These are phyloP conservation scores for Urochloa ruziziensis DNA, from an alignment of 176 grass and related monocot species.

Conservation along the genomic window DNA sequence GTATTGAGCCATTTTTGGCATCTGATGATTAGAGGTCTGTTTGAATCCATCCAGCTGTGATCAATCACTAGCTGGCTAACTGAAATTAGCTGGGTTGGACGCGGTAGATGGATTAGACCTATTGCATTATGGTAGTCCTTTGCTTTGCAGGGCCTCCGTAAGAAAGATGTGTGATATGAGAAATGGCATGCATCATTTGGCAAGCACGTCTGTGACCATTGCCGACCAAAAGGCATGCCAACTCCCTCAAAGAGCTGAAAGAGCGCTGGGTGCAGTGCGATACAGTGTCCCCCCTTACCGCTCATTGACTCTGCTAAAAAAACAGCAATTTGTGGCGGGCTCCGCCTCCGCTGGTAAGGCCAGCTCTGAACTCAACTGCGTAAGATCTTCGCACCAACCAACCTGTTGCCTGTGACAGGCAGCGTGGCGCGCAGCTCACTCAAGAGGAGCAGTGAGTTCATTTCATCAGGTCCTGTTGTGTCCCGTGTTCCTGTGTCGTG, in stretches of 20 bases:
- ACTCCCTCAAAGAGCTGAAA: background rate
- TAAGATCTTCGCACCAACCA: background rate
- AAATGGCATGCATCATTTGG: slow-evolving; percentile 10
- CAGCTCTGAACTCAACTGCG: background rate
- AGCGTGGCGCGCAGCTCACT: background rate
- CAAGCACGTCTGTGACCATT: slow-evolving; percentile 14
- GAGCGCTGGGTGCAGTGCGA: background rate
- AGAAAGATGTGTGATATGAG: background rate
- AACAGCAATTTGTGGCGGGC: background rate
- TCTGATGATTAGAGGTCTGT: too few relatives aligned
- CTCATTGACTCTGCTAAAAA: background rate
- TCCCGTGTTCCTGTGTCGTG: background rate
- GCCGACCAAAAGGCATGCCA: slow-evolving; percentile 15
- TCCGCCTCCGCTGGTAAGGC: background rate
- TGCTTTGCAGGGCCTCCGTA: background rate
- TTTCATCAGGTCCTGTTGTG: background rate
- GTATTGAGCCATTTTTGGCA: too few relatives aligned
- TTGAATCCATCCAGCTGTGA: too few relatives aligned
- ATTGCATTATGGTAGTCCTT: background rate
- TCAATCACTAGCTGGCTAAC: too few relatives aligned
- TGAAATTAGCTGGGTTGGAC: too few relatives aligned
- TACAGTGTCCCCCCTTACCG: too few relatives aligned
- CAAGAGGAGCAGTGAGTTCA: background rate
- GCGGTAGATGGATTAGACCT: too few relatives aligned
- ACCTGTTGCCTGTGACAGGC: background rate